These are phyloP conservation scores for Cryptococcus sp. DNA, from an alignment of 1,284 basidiomycete genomes.

Conservation along the genomic window DNA sequence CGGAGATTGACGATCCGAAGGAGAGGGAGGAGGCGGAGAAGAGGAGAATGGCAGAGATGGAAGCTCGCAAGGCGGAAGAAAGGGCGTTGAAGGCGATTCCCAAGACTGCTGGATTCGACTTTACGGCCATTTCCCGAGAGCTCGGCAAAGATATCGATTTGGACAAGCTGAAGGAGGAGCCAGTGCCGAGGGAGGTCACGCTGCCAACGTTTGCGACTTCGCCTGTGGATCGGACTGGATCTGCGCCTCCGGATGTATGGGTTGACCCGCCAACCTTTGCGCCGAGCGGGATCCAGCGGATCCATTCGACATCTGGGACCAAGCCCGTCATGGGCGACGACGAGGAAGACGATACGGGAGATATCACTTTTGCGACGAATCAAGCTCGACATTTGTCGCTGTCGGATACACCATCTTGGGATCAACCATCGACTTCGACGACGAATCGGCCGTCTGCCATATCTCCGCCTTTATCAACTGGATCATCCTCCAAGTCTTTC, in stretches of 20 bases:
- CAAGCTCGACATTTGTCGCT: conserved; percentile 9
- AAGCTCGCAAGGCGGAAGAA: conserved; percentile 21
- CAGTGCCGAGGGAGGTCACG: conserved; percentile 1
- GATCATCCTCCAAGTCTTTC: neutral
- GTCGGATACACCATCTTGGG: conserved; percentile 22
- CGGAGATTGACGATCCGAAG: neutral
- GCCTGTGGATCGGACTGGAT: conserved; percentile 24
- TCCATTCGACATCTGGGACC: too few species aligned
- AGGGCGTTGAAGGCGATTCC: conserved; percentile 30
- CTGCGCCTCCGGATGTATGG: conserved; percentile 15
- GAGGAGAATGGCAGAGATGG: conserved; percentile 5
- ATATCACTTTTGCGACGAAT: conserved; percentile 22
- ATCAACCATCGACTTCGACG: conserved; percentile 9
- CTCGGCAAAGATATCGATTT: conserved; percentile 47
- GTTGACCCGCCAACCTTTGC: neutral
- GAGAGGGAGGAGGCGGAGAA: conserved; percentile 2
- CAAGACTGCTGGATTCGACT: conserved; percentile 47
- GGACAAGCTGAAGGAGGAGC: conserved; percentile 22
- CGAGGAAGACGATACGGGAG: conserved; percentile 29
- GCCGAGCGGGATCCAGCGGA: too few species aligned
- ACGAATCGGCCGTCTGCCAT: conserved; percentile 1
- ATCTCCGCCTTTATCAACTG: conserved; percentile 5
- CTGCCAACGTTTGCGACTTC: neutral
- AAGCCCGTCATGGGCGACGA: conserved; percentile 1
- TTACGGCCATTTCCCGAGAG: conserved; percentile 43